Evolutionary conservation across 2,329 filamentous ascomycete species (phyloP).

Genomic region (Fusarium albidum): DNA sequence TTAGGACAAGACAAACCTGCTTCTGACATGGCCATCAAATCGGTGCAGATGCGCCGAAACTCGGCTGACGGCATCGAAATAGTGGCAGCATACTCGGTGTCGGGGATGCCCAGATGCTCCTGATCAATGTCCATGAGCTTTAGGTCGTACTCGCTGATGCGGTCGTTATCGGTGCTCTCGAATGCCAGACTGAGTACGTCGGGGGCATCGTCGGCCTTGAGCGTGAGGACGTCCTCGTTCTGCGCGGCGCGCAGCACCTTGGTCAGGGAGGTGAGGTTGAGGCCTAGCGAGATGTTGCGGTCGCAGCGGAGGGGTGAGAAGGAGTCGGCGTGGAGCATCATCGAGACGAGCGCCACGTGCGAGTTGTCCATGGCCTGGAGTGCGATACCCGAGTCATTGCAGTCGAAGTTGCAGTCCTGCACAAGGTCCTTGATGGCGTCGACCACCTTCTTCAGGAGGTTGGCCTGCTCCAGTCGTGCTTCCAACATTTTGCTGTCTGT

Average conservation of each 20-base stretch:
- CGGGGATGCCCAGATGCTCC: conserved; percentile 97
- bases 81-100: conserved; percentile 96
- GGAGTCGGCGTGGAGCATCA: conserved; percentile 95
- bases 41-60: conserved; percentile 94
- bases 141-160: conserved; percentile 98
- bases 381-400: conserved; percentile 98
- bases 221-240: conserved; percentile 91
- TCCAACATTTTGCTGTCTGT: conserved; percentile 77
- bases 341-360: conserved; percentile 97
- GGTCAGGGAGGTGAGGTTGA: conserved; percentile 95
- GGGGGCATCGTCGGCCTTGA: conserved; percentile 97
- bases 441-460: conserved; percentile 96
- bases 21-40: conserved; percentile 91
- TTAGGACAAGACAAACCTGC: conserved; percentile 80
- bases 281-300: conserved; percentile 96
- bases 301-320: conserved; percentile 98
- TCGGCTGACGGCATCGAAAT: conserved; percentile 88
- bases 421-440: conserved; percentile 99
- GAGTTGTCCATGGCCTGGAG: conserved; percentile 99
- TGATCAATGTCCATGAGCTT: conserved; percentile 99
- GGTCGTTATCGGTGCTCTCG: conserved; percentile 87
- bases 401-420: conserved; percentile 99
- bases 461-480: conserved; percentile 94
- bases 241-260: conserved; percentile 96
- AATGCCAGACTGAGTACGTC: conserved; percentile 96